Evolutionary conservation across 176 grass and related monocot genomes (phyloP), one percentile per base, ranked within the genome.

Genomic region (Sorghum bicolor): DNA sequence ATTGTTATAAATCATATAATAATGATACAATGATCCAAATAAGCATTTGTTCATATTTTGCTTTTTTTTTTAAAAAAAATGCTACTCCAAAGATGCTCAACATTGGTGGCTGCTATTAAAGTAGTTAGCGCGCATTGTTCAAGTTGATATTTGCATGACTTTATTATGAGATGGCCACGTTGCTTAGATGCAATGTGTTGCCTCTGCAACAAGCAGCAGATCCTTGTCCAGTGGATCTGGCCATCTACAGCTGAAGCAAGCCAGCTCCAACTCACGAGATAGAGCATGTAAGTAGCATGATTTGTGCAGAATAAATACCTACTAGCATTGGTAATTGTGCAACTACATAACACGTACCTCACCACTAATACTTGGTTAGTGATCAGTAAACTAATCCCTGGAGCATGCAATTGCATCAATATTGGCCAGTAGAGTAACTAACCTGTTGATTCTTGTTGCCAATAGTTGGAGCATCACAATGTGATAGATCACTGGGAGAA

Each of bases 401-500:
- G 26, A 79, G 10, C 39, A 65, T 20, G 16, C 32, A 81, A 26
- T 53, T 53, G 19, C 2, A 13, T 72, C 39, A 70, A 65, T 19
- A 33, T 47, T 33, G 26, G 3, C 15, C 71, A 74, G 16, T 76
- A 76, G 67, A 79, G 30, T 69, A 73, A 79, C 45, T 28, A 82
- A 62, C 10, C 34, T 85, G 63, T 55, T 76, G 64, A 62, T 45
- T 45, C 71, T 39, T 91, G 85, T 68, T 67, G 61, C 15, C 76
- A 55, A 45, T 32, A 81, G 44, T 70, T 60, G 41, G 48, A 72
- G 80, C 85, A 91, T 87, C 26, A 80, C 78, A 81, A 7, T 48
- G 62, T 47, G 70, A 37, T 50, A 72, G 38, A 28, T 67, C 47
- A 36, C 5, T 75, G 38, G 39, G 24, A 45, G 39, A 44, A 71